phyloP scores from a whole-genome alignment of 2,329 filamentous ascomycete species.

The Lanzia echinophila region DNA sequence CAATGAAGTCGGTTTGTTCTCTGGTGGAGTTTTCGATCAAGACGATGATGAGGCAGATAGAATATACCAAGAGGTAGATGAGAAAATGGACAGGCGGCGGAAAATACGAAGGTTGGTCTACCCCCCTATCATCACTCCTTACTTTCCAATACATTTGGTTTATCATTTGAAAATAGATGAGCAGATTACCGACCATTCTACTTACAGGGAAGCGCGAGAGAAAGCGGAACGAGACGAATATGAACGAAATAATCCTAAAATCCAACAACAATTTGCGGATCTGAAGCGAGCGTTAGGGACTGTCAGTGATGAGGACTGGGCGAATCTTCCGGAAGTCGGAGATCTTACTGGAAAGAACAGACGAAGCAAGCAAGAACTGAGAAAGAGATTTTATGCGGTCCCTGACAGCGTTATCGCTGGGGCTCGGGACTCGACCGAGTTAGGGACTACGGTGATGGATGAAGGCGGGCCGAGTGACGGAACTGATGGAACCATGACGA shows the following conservation, averaged over 20 bases:
- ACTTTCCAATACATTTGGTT: constrained; percentile 49
- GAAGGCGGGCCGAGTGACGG: constrained; percentile 49
- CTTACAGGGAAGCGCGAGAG: constrained; percentile 86
- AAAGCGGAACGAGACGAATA: constrained; percentile 87
- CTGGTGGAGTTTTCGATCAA: constrained; percentile 90
- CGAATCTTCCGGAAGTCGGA: constrained; percentile 87
- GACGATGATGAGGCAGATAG: constrained; percentile 96
- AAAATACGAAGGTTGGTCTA: constrained; percentile 76
- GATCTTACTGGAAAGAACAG: constrained; percentile 94
- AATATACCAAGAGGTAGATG: constrained; percentile 92
- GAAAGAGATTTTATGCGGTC: constrained; percentile 88
- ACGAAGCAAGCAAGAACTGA: constrained; percentile 72
- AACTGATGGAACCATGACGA: constrained; percentile 85
- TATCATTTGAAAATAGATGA: constrained; percentile 60
- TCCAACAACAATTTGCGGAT: constrained; percentile 95
- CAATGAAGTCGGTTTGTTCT: constrained; percentile 93
- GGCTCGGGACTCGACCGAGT: constrained; percentile 70
- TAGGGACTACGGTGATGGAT: constrained; percentile 83
- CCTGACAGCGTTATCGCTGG: constrained; percentile 92
- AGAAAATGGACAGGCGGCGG: constrained; percentile 89
- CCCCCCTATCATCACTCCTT: constrained; percentile 20
- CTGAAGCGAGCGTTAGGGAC: constrained; percentile 83
- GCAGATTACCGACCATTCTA: constrained; percentile 71
- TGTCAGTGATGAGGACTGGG: constrained; percentile 94
- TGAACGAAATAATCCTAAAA: constrained; percentile 96